phyloP scores from a whole-genome alignment of 441 rosid genomes.

The Hypseocharis bilobata region DNA sequence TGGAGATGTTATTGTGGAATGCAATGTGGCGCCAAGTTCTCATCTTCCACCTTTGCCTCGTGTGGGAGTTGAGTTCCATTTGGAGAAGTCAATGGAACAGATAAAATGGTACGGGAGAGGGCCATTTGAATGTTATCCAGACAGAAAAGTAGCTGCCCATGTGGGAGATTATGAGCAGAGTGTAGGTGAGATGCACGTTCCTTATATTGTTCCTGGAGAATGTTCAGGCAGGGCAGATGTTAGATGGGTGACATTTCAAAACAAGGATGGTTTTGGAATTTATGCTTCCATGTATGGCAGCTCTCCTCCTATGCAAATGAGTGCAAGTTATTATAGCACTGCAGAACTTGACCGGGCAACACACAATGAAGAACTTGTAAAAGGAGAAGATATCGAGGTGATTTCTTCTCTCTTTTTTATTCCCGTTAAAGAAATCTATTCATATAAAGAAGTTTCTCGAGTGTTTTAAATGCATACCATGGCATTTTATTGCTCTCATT shows the following conservation, averaged over 20 bases:
- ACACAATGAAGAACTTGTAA: conserved; percentile 58
- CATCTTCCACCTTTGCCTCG: conserved; percentile 87
- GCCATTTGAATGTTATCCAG: conserved; percentile 93
- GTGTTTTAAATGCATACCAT: not conserved
- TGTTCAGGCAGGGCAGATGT: conserved; percentile 84
- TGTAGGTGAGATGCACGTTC: conserved; percentile 74
- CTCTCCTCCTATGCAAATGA: conserved; percentile 89
- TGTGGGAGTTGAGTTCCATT: conserved; percentile 66
- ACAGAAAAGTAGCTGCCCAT: conserved; percentile 87
- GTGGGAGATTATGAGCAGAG: conserved; percentile 55
- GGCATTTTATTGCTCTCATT: not conserved
- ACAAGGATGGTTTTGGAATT: conserved; percentile 66
- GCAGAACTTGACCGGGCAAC: conserved; percentile 66
- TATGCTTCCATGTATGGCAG: conserved; percentile 65
- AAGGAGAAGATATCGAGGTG: conserved; percentile 77
- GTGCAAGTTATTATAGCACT: conserved; percentile 66
- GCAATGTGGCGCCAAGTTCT: conserved; percentile 50
- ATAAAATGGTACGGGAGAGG: conserved; percentile 86
- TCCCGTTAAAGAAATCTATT: conserved; percentile 2
- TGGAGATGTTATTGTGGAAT: conserved; percentile 66
- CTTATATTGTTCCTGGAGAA: conserved; percentile 85
- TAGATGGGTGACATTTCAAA: conserved; percentile 74
- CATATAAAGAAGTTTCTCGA: not conserved
- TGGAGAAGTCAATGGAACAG: conserved; percentile 60
- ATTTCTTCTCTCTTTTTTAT: conserved; percentile 4